phyloP scores from a whole-genome alignment of 352 stramenopile species.

The Globisporangium iwayamae region DNA sequence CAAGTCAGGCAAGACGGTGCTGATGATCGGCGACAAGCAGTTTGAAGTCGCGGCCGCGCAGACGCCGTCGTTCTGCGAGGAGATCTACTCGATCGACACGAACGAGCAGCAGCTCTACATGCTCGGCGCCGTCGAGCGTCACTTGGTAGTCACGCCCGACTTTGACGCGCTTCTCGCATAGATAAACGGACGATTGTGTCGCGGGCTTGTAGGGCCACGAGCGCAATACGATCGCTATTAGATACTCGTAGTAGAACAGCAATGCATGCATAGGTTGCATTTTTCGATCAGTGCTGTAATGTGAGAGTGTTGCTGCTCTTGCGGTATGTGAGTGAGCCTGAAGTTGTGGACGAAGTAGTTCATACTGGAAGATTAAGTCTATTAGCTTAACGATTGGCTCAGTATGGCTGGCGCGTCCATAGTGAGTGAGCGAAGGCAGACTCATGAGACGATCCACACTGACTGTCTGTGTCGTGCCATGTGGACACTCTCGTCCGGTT shows the following conservation, averaged over 20 bases:
- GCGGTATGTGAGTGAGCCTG: neutral
- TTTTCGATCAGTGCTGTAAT: neutral
- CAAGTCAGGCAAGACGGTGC: slow-evolving; percentile 81
- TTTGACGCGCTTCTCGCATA: slow-evolving; percentile 81
- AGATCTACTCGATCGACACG: slow-evolving; percentile 79
- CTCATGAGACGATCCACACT: neutral
- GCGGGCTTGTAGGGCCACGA: too few species aligned
- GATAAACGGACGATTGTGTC: neutral
- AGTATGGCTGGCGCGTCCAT: neutral
- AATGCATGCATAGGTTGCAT: neutral
- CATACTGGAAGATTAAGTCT: neutral
- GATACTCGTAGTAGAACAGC: neutral
- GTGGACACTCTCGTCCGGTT: neutral
- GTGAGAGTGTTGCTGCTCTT: too few species aligned
- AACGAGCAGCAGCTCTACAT: slow-evolving; percentile 72
- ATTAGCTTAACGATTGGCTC: neutral
- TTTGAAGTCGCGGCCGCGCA: slow-evolving; percentile 79
- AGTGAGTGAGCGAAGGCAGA: neutral
- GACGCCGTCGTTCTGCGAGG: slow-evolving; percentile 79
- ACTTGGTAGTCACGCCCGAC: slow-evolving; percentile 84
- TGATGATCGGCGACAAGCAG: slow-evolving; percentile 84
- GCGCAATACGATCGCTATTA: neutral
- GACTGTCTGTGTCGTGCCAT: neutral
- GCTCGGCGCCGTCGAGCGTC: slow-evolving; percentile 66
- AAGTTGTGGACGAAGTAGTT: neutral